phyloP scores from a whole-genome alignment of 1,139 yeast species.

The Scheffersomyces segobiensis region DNA sequence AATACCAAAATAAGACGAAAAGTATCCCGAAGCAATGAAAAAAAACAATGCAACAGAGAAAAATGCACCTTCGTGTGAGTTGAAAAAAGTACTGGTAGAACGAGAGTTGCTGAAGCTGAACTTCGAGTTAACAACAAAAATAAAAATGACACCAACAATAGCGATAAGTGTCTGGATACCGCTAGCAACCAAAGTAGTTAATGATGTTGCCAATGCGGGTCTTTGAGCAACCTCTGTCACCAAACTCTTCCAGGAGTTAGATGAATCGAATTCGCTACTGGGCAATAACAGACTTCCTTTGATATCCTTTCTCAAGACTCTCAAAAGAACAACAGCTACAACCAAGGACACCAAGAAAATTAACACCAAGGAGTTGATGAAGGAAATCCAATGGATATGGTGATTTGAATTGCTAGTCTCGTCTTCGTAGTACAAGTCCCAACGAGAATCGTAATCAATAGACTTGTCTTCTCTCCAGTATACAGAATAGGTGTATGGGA shows the following conservation, averaged over 20 bases:
- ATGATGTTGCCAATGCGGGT: slow-evolving; percentile 47
- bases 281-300: slow-evolving; percentile 13
- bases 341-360: slow-evolving; percentile 58
- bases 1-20: slow-evolving; percentile 72
- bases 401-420: slow-evolving; percentile 45
- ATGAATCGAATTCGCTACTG: slow-evolving; percentile 2
- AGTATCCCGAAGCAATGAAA: slow-evolving; percentile 68
- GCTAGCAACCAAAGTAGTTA: slow-evolving; percentile 64
- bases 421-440: slow-evolving; percentile 70
- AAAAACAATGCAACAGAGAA: slow-evolving; percentile 59
- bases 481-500: slow-evolving; percentile 83
- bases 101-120: slow-evolving; percentile 23
- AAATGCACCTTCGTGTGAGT: slow-evolving; percentile 67
- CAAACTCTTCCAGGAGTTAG: slow-evolving; percentile 51
- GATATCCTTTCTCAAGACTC: slow-evolving; percentile 47
- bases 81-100: slow-evolving; percentile 29
- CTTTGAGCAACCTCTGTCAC: slow-evolving; percentile 54
- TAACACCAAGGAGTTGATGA: slow-evolving; percentile 64
- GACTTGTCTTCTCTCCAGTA: slow-evolving; percentile 84
- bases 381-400: slow-evolving; percentile 70
- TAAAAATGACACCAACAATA: slow-evolving; percentile 56
- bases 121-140: slow-evolving; percentile 54
- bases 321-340: slow-evolving; percentile 62
- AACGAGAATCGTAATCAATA: slow-evolving; percentile 67
- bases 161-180: slow-evolving; percentile 75